A percentile compares a stretch with the other conserved stretches of the same genome.
Conservation (phyloP, 1,284 basidiomycete species). For the Ganoderma lingzhi region DNA sequence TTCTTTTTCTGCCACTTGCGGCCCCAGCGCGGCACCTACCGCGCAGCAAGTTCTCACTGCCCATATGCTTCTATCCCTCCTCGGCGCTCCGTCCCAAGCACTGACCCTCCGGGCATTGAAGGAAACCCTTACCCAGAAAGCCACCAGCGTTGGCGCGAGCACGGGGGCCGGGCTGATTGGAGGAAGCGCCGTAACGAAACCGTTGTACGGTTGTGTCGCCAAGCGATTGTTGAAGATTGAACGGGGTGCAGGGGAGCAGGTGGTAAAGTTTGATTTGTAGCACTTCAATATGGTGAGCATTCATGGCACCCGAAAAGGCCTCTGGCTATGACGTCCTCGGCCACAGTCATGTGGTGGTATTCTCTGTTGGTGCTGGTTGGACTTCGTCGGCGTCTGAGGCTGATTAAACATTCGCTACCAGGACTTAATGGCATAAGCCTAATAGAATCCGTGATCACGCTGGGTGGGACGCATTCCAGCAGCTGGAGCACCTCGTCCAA, state of each 20-base stretch:
- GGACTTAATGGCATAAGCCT: background rate
- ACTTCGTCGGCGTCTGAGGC: background rate
- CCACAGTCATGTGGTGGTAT: background rate
- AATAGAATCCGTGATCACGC: slow-evolving; percentile 10
- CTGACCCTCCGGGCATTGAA: slow-evolving; percentile 72
- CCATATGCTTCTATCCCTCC: slow-evolving; percentile 63
- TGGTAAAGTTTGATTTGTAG: slow-evolving; percentile 70
- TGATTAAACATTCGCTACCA: background rate
- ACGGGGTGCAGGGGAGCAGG: slow-evolving; percentile 72
- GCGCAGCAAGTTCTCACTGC: slow-evolving; percentile 76
- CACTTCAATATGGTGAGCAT: slow-evolving; percentile 2
- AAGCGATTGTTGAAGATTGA: slow-evolving; percentile 81
- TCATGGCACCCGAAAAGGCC: background rate
- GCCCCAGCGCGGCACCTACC: slow-evolving; percentile 46
- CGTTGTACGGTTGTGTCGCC: slow-evolving; percentile 73
- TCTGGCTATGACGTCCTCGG: background rate
- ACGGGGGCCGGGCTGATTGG: slow-evolving; percentile 43
- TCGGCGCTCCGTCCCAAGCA: slow-evolving; percentile 56
- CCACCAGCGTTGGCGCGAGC: slow-evolving; percentile 43
- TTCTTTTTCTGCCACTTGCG: slow-evolving; percentile 46
- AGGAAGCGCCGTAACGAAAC: slow-evolving; percentile 55
- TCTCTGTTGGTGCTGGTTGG: background rate
- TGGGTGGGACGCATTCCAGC: background rate
- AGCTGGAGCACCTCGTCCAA: background rate
- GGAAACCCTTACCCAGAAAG: slow-evolving; percentile 55